Base-by-base conservation (phyloP, 306 rosid species). In the Quercus variabilis region DNA sequence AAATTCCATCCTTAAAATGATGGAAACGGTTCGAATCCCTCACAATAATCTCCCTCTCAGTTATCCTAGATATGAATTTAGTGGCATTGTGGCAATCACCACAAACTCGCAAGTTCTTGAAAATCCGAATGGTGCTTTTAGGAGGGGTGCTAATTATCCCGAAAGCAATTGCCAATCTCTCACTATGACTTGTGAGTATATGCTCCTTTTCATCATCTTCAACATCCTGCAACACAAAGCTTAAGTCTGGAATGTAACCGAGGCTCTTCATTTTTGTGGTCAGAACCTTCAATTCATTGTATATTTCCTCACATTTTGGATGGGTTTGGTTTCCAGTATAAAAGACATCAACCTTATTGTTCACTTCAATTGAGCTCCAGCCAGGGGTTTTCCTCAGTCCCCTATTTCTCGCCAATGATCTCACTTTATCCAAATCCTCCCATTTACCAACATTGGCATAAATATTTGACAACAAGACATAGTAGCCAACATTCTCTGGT, bases 21-120 rank as follows among this genome's bases (percentile, higher is more conserved):
- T 88, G 91, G 71, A 88, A 88, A 18, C 91, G 87, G 23, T 88
- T 88, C 0, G 89, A 81, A 76, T 88, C 91, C 80, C 89, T 83
- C 30, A 85, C 89, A 13, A 88, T 79, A 46, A 85, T 88, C 81
- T 88, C 86, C 79, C 89, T 76, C 76, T 81, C 85, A 0, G 83
- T 65, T 13, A 83, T 79, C 68, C 78, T 84, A 17, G 91, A 80
- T 55, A 88, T 69, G 77, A 74, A 81, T 55, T 88, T 85, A 0
- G 84, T 88, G 30, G 77, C 87, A 13, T 35, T 80, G 58, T 85
- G 89, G 80, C 86, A 84, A 62, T 87, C 88, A 33, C 86, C 86
- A 62, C 90, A 87, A 23, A 84, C 88, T n/a, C 90, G 74, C 83
- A 87, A 63, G 87, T 87, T 87, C 59, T 87, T 87, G 78, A 87